Conservation (phyloP, 116 monocot species). For the Trichopus zeylanicus region DNA sequence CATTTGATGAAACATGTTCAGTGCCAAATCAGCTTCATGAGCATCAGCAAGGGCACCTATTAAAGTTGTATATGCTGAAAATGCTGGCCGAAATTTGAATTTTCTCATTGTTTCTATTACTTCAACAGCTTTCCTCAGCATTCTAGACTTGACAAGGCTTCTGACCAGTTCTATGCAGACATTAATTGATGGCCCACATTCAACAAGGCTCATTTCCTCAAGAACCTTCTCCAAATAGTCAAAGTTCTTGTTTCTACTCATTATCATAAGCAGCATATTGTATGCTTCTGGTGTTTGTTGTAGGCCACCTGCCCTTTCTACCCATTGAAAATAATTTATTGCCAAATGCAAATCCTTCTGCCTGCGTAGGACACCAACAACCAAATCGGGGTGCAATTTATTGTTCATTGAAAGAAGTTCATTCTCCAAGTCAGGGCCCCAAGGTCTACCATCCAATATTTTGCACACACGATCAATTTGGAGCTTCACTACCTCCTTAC, state of each 20-base stretch:
- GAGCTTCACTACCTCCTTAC: not conserved
- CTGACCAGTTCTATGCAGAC: conserved; percentile 27
- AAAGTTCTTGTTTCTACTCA: conserved; percentile 18
- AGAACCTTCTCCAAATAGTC: conserved; percentile 22
- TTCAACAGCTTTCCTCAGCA: conserved; percentile 24
- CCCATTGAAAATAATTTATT: conserved; percentile 38
- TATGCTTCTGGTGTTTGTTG: conserved; percentile 25
- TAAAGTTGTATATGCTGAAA: conserved; percentile 33
- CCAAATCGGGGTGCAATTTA: conserved; percentile 11
- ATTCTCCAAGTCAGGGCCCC: conserved; percentile 22
- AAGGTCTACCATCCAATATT: conserved; percentile 15
- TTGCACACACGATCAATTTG: conserved; percentile 24
- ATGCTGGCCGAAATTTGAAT: conserved; percentile 44
- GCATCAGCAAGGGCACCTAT: conserved; percentile 39
- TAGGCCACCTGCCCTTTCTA: conserved; percentile 21
- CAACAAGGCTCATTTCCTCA: conserved; percentile 38
- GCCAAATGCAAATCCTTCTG: conserved; percentile 20
- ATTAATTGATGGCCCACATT: conserved; percentile 26
- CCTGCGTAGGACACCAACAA: conserved; percentile 24
- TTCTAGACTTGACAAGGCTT: conserved; percentile 17
- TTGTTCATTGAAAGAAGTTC: conserved; percentile 10
- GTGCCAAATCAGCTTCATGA: conserved; percentile 30
- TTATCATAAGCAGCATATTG: conserved; percentile 27
- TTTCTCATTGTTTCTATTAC: conserved; percentile 29
- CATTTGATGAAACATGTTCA: conserved; percentile 39